Evolutionary conservation across 257 asterid species (phyloP).

Genomic region (Scutellaria barbata): DNA sequence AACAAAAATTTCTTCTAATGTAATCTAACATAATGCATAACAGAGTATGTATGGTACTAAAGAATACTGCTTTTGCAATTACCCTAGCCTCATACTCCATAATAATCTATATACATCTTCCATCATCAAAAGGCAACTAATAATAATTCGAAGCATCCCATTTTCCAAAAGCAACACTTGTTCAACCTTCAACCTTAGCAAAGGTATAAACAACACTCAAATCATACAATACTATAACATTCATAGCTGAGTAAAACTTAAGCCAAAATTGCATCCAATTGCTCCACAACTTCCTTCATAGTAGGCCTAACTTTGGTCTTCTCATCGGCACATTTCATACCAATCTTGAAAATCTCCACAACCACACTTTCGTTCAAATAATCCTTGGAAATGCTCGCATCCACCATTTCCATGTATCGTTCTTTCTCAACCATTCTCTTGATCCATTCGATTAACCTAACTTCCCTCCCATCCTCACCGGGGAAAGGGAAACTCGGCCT

Average conservation of each 20-base stretch:
- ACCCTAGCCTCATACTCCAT: constrained; percentile 19
- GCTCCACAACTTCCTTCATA: constrained; percentile 60
- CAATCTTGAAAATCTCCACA: constrained; percentile 57
- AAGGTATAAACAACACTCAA: not conserved
- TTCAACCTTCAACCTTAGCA: constrained; percentile 4
- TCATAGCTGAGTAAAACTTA: not conserved
- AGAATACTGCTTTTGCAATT: constrained; percentile 1
- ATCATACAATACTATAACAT: not conserved
- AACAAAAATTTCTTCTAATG: not conserved
- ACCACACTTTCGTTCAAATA: constrained; percentile 44
- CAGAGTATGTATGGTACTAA: too few relatives aligned
- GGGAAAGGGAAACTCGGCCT: constrained; percentile 71
- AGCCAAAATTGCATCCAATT: constrained; percentile 45
- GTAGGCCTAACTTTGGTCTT: constrained; percentile 54
- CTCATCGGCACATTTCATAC: constrained; percentile 57
- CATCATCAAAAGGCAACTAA: not conserved
- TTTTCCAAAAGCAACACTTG: not conserved
- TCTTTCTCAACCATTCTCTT: constrained; percentile 45
- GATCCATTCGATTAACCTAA: constrained; percentile 70
- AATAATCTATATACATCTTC: constrained; percentile 35
- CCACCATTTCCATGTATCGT: constrained; percentile 68
- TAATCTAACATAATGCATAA: not conserved
- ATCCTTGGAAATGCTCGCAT: constrained; percentile 46
- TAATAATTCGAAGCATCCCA: not conserved
- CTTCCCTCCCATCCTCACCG: constrained; percentile 70